Evolutionary conservation across 495 filamentous ascomycete genomes (phyloP).

Genomic region (Elasticomyces elasticus): DNA sequence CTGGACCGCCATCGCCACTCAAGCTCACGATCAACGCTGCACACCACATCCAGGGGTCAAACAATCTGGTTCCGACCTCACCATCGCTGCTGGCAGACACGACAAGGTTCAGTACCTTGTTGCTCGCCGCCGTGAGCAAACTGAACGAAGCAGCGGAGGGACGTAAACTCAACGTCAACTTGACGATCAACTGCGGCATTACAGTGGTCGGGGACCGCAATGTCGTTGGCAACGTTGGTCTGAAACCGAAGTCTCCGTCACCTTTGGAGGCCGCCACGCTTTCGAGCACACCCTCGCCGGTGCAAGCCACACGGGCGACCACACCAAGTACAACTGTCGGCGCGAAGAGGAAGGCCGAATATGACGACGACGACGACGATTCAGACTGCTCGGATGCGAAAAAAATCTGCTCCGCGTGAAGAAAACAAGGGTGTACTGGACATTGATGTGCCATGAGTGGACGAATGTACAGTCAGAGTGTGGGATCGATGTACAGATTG

Average conservation of each 20-base stretch:
- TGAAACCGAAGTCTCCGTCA: conserved; percentile 6
- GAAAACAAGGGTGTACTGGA: not conserved
- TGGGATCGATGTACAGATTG: not conserved
- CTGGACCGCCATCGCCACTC: not conserved
- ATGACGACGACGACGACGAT: not conserved
- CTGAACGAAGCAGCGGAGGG: conserved; percentile 8
- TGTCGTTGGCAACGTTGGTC: conserved; percentile 16
- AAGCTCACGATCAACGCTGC: conserved; percentile 22
- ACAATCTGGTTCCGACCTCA: conserved; percentile 21
- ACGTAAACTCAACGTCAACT: conserved; percentile 3
- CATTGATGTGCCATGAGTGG: not conserved
- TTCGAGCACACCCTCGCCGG: not conserved
- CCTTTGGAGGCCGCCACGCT: not conserved
- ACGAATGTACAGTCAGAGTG: not conserved
- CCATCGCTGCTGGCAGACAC: conserved; percentile 5
- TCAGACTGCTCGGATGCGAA: conserved; percentile 1
- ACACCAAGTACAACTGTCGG: not conserved
- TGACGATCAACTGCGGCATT: conserved; percentile 22
- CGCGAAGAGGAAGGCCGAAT: conserved; percentile 16
- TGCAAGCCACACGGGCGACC: not conserved
- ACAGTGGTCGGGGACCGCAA: conserved; percentile 21
- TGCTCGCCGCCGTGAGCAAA: conserved; percentile 10
- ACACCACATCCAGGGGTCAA: conserved; percentile 17
- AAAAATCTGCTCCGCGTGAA: not conserved
- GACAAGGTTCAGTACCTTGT: conserved; percentile 13